Base-by-base conservation (phyloP, 495 filamentous ascomycete species). In the Cairneyella variabilis region DNA sequence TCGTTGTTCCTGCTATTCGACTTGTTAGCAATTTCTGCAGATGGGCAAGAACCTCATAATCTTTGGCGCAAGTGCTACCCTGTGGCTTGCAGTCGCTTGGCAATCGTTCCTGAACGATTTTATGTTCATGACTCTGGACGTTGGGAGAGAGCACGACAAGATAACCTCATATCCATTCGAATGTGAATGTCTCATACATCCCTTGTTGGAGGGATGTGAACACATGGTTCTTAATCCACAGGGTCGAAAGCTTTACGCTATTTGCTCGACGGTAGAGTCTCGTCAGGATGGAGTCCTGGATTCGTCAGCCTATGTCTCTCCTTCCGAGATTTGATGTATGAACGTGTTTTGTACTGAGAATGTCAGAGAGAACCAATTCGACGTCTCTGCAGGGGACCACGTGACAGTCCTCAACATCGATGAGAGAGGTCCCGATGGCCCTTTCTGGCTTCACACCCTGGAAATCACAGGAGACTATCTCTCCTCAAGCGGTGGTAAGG, bases 151-250 rank as follows among this genome's bases (percentile, higher is more conserved):
- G 3, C 11, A 44, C 14, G 20, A 51, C 10, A 21, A 22, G n/a
- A 51, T 51, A 21, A 12, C 16, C 16, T 28, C 44, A 8, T 46
- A 39, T 27, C 39, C 40, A 22, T 45, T 38, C 21, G 25, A 6
- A n/a, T 51, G 40, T 44, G 28, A 39, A 32, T n/a, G 39, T n/a
- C 12, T 57, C 21, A 27, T 12, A 3, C 28, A 30, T 25, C 17
- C 25, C 1, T 27, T 41, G 1, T 56, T 73, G 0, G 64, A 66
- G 18, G 59, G 56, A 37, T 71, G 68, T 43, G 68, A 69, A 45
- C 66, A 69, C 40, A 47, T 71, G 56, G 67, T 56, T 58, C 54
- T 71, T 9, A 63, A 69, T 38, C 53, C 64, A 1, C 37, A 58
- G 26, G 58, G 38, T 2, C 58, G 68, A 20, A 59, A 61, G 40